Evolutionary conservation across 2,329 filamentous ascomycete genomes (phyloP), one percentile per base, ranked within the genome.

Genomic region (Fusarium proliferatum): DNA sequence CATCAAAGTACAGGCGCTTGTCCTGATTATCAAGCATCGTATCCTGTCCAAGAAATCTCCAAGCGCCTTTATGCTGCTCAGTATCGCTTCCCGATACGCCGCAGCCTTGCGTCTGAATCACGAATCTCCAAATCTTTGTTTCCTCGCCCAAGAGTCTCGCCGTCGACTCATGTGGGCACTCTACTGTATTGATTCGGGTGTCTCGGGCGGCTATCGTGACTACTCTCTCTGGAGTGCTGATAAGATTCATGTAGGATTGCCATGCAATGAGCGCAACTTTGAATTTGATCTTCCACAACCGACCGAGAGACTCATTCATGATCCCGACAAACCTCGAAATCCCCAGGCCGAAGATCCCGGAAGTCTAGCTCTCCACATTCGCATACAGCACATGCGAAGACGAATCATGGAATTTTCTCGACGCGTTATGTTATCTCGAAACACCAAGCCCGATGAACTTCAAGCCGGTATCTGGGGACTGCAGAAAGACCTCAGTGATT

Each of bases 221-320:
- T 86, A 85, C 67, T 81, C 84, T n/a, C 79, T 86, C 12, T 85
- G 84, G 78, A 80, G 81, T 4, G 79, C 81, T 19, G 84, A 85
- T 36, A 79, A 77, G 23, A 84, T 86, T 33, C 81, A 84, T 65
- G 78, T 86, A 41, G 78, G 82, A 38, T 76, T 85, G 41, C 85
- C 85, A 1, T 84, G 83, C 71, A 81, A 83, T 61, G 85, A 86
- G 70, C 81, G 83, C 63, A 83, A 85, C 41, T 86, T 86, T 69
- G 88, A 90, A 76, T 89, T 89, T 70, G 88, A 89, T 76, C 83
- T 89, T 3, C 86, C 88, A 9, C 88, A 90, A 74, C 81, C 83
- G 9, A 88, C 87, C 12, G 87, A 89, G 67, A 83, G 84, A 55
- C 84, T 89, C n/a, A 81, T 86, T 21, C 84, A 85, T 2, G 82